phyloP scores from a whole-genome alignment of 2,329 filamentous ascomycete genomes.

The Ascochyta lentis region DNA sequence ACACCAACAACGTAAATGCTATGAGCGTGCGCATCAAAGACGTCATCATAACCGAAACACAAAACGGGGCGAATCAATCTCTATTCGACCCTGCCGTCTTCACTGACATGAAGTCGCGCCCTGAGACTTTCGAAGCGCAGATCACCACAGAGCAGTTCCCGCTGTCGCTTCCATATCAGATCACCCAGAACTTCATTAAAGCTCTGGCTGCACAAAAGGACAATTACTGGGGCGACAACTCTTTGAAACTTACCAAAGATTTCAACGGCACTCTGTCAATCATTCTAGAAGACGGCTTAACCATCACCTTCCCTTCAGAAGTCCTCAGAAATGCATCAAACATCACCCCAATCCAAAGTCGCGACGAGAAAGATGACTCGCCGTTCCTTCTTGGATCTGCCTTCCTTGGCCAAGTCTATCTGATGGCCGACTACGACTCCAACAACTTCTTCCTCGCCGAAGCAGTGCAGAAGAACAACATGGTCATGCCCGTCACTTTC shows the following conservation, averaged over 20 bases:
- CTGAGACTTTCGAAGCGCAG: slow-evolving; percentile 48
- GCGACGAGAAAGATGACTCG: slow-evolving; percentile 32
- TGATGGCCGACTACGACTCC: slow-evolving; percentile 53
- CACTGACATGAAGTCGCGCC: slow-evolving; percentile 39
- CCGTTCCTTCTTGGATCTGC: slow-evolving; percentile 50
- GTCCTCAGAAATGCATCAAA: slow-evolving; percentile 49
- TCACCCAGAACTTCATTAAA: slow-evolving; percentile 51
- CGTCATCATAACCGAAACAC: slow-evolving; percentile 46
- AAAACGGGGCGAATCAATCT: slow-evolving; percentile 41
- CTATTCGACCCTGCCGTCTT: slow-evolving; percentile 44
- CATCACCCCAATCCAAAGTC: slow-evolving; percentile 46
- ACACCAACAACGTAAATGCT: slow-evolving; percentile 38
- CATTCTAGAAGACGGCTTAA: slow-evolving; percentile 50
- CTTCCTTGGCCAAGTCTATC: slow-evolving; percentile 53
- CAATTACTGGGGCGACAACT: slow-evolving; percentile 48
- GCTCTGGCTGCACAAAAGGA: slow-evolving; percentile 44
- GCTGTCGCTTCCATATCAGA: slow-evolving; percentile 49
- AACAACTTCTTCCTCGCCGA: slow-evolving; percentile 51
- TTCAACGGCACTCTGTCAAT: slow-evolving; percentile 52
- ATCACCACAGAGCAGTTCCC: slow-evolving; percentile 54
- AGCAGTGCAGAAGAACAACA: slow-evolving; percentile 49
- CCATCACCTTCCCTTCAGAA: slow-evolving; percentile 48
- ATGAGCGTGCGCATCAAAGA: slow-evolving; percentile 51
- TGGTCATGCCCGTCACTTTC: slow-evolving; percentile 51
- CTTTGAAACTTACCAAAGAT: slow-evolving; percentile 44